phyloP scores from a whole-genome alignment of 805 yeast species.

The Dipodascus geniculatus region DNA sequence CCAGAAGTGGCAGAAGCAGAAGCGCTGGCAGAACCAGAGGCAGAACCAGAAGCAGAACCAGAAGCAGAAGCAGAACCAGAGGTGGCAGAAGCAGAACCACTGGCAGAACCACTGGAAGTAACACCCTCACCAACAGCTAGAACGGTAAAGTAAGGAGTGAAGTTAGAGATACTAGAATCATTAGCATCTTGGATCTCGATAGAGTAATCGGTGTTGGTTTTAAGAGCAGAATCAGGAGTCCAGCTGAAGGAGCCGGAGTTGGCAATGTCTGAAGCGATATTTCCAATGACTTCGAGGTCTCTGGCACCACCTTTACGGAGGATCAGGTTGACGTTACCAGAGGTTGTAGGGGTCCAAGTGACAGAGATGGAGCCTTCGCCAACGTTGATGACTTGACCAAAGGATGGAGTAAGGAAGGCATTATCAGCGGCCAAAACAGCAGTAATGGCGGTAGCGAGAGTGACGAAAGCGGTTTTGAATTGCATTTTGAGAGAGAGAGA shows the following conservation, averaged over 20 bases:
- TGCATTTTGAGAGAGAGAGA: not conserved
- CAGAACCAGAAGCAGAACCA: constrained; percentile 1
- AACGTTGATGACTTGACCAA: constrained; percentile 21
- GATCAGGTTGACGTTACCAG: constrained; percentile 17
- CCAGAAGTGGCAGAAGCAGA: constrained; percentile 6
- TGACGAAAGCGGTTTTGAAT: not conserved
- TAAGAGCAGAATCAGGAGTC: constrained; percentile 15
- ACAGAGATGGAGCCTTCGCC: constrained; percentile 17
- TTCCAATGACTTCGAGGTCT: constrained; percentile 14
- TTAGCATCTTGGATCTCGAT: constrained; percentile 17
- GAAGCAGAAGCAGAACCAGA: constrained; percentile 10
- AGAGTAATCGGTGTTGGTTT: constrained; percentile 17
- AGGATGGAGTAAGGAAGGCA: constrained; percentile 17
- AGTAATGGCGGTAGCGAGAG: constrained; percentile 8
- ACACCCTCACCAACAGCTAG: constrained; percentile 13
- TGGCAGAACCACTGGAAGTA: constrained; percentile 4
- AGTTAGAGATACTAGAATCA: constrained; percentile 14
- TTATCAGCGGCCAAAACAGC: constrained; percentile 10
- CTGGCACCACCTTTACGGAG: constrained; percentile 20
- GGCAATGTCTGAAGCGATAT: constrained; percentile 19
- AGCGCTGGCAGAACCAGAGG: constrained; percentile 2
- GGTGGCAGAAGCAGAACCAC: not conserved
- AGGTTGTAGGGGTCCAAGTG: constrained; percentile 22
- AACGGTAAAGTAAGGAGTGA: constrained; percentile 18
- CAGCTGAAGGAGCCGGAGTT: constrained; percentile 23